Conservation (phyloP, 2,329 filamentous ascomycete genomes). For the Fusarium humuli region DNA sequence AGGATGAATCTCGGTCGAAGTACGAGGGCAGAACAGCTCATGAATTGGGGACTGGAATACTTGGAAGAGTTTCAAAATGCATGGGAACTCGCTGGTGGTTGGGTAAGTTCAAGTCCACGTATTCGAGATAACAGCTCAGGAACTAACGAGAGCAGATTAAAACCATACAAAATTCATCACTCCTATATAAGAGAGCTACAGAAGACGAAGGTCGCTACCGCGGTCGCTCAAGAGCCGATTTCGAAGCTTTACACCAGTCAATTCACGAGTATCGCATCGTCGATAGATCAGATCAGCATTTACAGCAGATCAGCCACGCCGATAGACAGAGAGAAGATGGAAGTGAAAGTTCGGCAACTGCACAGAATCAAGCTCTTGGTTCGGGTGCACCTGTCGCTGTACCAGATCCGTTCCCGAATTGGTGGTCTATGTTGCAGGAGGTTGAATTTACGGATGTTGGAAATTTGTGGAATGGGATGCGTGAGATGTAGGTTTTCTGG, state of each 20-base stretch:
- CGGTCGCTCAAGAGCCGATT: conserved; percentile 37
- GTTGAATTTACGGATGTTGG: conserved; percentile 38
- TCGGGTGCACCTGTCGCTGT: background rate
- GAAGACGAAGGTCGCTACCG: conserved; percentile 35
- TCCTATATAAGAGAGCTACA: conserved; percentile 37
- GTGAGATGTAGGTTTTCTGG: conserved; percentile 6
- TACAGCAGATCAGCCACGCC: conserved; percentile 39
- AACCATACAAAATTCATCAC: conserved; percentile 41
- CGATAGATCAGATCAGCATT: conserved; percentile 35
- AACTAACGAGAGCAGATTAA: conserved; percentile 34
- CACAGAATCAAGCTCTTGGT: background rate
- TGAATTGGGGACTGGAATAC: conserved; percentile 39
- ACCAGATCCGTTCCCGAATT: conserved; percentile 40
- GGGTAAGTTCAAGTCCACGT: conserved; percentile 6
- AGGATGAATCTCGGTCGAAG: conserved; percentile 52
- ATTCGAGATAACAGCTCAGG: rapidly evolving
- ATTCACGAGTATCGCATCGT: conserved; percentile 40
- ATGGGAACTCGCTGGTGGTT: conserved; percentile 41
- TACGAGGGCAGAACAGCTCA: conserved; percentile 26
- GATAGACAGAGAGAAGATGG: conserved; percentile 8
- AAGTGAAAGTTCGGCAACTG: background rate
- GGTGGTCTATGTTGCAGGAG: conserved; percentile 45
- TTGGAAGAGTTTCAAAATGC: conserved; percentile 40
- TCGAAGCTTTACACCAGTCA: conserved; percentile 38
- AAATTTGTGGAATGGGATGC: conserved; percentile 23